Evolutionary conservation across 192 early-diverging fungal species (phyloP), one percentile per base, ranked within the genome.

Genomic region (Podila epigama): DNA sequence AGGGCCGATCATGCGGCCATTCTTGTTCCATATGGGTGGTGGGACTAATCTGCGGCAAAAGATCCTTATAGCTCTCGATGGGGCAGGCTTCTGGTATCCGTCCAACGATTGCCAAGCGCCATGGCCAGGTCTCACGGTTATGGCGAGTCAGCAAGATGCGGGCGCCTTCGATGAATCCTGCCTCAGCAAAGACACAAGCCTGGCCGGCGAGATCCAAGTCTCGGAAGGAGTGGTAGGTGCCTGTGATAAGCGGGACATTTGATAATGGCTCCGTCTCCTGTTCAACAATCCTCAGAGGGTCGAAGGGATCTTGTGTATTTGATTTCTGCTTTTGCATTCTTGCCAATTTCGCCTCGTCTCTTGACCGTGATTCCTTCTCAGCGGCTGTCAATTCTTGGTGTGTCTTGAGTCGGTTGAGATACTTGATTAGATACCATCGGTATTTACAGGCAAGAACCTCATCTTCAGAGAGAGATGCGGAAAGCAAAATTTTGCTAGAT

Each of bases 111-210:
- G 79, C 75, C 16, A 92, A 66, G 18, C 92, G 79, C 69, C 85
- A 88, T 20, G 89, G 89, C 50, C 87, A 60, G 0, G 87, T 66
- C 36, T 92, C 87, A 4, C 69, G 34, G 2, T 87, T 84, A 56
- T 92, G 90, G 0, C 88, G 82, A 41, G 81, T 87, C 37, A 92
- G 87, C 18, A 94, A 60, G 6, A 86, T 75, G 54, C 85, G 82
- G 31, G 92, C 58, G 2, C 86, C 92, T 42, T 79, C 58, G 41
- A 88, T 67, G 34, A 88, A 82, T 54, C 86, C 89, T 34, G 70
- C 63, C 3, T 83, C 66, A 0, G 92, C 92, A 71, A 80, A 89
- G 18, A 81, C 66, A 56, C 84, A 83, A 1, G 88, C 91, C 51
- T 86, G 78, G 4, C 66, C 68, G 2, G 86, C 81, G 13, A 94